A percentile compares a stretch with the other conserved stretches of the same genome.
These are phyloP conservation scores for Suillus decipiens DNA, from an alignment of 768 basidiomycete genomes.

Conservation along the genomic window DNA sequence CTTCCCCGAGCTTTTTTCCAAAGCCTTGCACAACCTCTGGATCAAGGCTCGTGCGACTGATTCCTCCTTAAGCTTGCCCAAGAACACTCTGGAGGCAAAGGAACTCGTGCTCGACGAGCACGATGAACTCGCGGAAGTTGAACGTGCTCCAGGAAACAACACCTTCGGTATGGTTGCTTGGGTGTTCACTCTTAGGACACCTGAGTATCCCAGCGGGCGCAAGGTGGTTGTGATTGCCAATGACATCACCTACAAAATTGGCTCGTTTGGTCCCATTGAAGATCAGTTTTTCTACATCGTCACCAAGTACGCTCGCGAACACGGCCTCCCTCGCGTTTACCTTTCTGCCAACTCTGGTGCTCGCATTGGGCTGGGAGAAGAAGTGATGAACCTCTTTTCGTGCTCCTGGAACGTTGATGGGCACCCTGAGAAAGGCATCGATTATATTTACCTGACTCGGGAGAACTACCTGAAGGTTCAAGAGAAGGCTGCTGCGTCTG, in stretches of 20 bases:
- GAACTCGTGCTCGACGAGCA: slow-evolving; percentile 96
- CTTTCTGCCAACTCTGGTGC: slow-evolving; percentile 99
- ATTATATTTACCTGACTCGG: slow-evolving; percentile 93
- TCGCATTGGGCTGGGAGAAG: slow-evolving; percentile 93
- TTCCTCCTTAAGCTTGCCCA: slow-evolving; percentile 71
- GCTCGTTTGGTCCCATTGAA: slow-evolving; percentile 94
- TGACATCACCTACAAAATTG: slow-evolving; percentile 98
- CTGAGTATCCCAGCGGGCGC: slow-evolving; percentile 90
- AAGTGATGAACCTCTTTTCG: slow-evolving; percentile 83
- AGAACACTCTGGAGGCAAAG: slow-evolving; percentile 76
- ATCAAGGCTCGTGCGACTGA: slow-evolving; percentile 63
- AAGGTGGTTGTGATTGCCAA: slow-evolving; percentile 90
- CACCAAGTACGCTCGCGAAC: slow-evolving; percentile 87
- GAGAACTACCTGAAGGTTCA: slow-evolving; percentile 89
- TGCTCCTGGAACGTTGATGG: slow-evolving; percentile 84
- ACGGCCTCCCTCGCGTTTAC: slow-evolving; percentile 93
- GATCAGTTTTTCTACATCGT: slow-evolving; percentile 97
- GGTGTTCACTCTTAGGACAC: slow-evolving; percentile 90
- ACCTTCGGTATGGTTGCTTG: slow-evolving; percentile 97
- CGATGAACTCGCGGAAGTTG: slow-evolving; percentile 87
- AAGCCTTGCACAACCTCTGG: slow-evolving; percentile 95
- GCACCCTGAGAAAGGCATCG: slow-evolving; percentile 92
- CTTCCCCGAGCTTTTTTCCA: slow-evolving; percentile 98
- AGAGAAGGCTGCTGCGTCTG: slow-evolving; percentile 77
- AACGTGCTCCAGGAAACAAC: slow-evolving; percentile 92